These are phyloP conservation scores for Filosporella fistucella DNA, from an alignment of 495 filamentous ascomycete genomes.

Conservation along the genomic window DNA sequence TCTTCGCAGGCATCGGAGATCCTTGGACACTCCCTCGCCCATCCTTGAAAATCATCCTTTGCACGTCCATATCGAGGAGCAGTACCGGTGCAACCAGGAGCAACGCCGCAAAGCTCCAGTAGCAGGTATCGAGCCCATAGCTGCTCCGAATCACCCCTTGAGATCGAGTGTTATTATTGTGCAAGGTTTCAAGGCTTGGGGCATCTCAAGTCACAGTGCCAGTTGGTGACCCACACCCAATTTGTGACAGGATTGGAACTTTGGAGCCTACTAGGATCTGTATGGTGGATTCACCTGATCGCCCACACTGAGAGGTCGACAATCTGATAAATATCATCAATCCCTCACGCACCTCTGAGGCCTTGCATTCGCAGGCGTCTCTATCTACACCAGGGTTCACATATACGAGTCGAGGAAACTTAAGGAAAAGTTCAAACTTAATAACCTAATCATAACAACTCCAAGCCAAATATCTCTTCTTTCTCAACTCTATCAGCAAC, in stretches of 20 bases:
- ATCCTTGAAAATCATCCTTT: constrained; percentile 18
- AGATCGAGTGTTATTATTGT: constrained; percentile 4
- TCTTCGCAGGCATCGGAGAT: constrained; percentile 17
- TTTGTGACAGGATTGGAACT: constrained; percentile 25
- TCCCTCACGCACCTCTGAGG: constrained; percentile 24
- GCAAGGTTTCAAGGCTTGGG: constrained; percentile 23
- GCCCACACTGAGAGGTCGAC: constrained; percentile 13
- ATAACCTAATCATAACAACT: constrained; percentile 20
- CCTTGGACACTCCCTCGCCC: constrained; percentile 12
- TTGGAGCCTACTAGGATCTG: constrained; percentile 15
- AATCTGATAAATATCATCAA: constrained; percentile 29
- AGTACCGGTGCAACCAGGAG: constrained; percentile 10
- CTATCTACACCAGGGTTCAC: constrained; percentile 19
- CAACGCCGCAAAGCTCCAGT: constrained; percentile 9
- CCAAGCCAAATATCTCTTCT: no score
- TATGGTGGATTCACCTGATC: constrained; percentile 25
- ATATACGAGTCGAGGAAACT: constrained; percentile 17
- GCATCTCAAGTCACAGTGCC: constrained; percentile 21
- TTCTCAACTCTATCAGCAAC: constrained; percentile 2
- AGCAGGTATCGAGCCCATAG: constrained; percentile 12
- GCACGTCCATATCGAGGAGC: constrained; percentile 16
- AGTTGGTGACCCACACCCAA: constrained; percentile 23
- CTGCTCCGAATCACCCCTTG: constrained; percentile 16
- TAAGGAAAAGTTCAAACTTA: constrained; percentile 15
- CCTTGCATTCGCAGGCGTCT: constrained; percentile 26